Conservation (phyloP, 371 early-diverging fungal species). For the Batkoa obscura region DNA sequence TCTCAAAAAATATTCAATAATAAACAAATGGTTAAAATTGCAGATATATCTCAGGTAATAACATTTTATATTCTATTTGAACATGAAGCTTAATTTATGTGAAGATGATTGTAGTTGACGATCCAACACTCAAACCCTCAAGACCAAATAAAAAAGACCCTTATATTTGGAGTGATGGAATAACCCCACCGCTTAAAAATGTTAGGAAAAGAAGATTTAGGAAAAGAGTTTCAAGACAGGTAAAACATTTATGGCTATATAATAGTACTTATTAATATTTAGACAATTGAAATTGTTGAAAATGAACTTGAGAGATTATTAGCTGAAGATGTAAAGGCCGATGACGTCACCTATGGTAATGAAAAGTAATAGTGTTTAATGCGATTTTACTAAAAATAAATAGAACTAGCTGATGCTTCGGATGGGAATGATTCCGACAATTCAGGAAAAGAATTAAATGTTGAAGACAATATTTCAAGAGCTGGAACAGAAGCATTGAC, state of each 20-base stretch:
- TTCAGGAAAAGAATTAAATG: background rate
- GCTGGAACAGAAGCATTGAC: background rate
- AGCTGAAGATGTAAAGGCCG: slow-evolving; percentile 61
- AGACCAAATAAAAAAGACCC: slow-evolving; percentile 18
- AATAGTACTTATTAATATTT: slow-evolving; percentile 9
- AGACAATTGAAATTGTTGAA: slow-evolving; percentile 80
- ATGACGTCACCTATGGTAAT: slow-evolving; percentile 45
- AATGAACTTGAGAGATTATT: slow-evolving; percentile 69
- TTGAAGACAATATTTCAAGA: background rate
- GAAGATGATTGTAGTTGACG: slow-evolving; percentile 40
- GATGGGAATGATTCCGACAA: slow-evolving; percentile 15
- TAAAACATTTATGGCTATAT: slow-evolving; percentile 13
- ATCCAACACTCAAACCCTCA: slow-evolving; percentile 13
- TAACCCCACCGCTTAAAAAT: slow-evolving; percentile 79
- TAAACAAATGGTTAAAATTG: slow-evolving; percentile 93
- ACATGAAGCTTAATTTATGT: background rate
- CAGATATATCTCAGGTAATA: slow-evolving; percentile 79
- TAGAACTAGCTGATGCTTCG: slow-evolving; percentile 5
- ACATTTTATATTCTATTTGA: slow-evolving; percentile 5
- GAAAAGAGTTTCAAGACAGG: slow-evolving; percentile 64
- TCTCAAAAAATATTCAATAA: slow-evolving; percentile 88
- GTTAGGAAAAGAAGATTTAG: slow-evolving; percentile 76
- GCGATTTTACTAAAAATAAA: background rate
- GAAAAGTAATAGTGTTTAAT: too few relatives aligned
- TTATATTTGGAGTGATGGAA: slow-evolving; percentile 58